Evolutionary conservation across 306 rosid genomes (phyloP).

Genomic region (Pterocarpus macrocarpus): DNA sequence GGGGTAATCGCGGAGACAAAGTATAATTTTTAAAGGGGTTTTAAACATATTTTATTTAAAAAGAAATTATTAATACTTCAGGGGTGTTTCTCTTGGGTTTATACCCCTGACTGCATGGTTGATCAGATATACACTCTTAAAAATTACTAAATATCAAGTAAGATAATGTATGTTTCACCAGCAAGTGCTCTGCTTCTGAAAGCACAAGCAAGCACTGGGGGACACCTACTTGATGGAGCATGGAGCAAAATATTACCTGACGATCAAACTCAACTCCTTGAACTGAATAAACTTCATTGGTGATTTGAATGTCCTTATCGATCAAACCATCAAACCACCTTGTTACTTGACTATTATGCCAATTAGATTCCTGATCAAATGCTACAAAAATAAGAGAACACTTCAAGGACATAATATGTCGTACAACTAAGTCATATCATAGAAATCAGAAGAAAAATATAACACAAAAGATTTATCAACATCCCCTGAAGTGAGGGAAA

Average conservation of each 20-base stretch:
- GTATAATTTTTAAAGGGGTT: neutral
- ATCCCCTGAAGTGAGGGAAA: neutral
- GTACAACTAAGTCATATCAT: conserved; percentile 9
- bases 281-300: conserved; percentile 84
- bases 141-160: neutral
- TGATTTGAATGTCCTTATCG: conserved; percentile 69
- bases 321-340: conserved; percentile 89
- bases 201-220: neutral
- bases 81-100: neutral
- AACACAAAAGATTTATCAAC: neutral
- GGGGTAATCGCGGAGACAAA: neutral
- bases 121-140: conserved; percentile 10
- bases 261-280: conserved; percentile 86
- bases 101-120: neutral
- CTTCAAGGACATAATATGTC: neutral
- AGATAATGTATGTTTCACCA: conserved; percentile 20
- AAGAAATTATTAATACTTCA: neutral
- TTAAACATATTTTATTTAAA: neutral
- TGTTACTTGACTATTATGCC: conserved; percentile 53
- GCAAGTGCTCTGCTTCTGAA: conserved; percentile 1
- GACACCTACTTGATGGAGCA: neutral
- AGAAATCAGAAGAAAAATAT: neutral
- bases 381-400: conserved; percentile 38
- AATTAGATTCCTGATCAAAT: conserved; percentile 61
- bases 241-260: conserved; percentile 65